These are phyloP conservation scores for Pyrenochaeta sp. DNA, from an alignment of 2,329 filamentous ascomycete species.

Conservation along the genomic window DNA sequence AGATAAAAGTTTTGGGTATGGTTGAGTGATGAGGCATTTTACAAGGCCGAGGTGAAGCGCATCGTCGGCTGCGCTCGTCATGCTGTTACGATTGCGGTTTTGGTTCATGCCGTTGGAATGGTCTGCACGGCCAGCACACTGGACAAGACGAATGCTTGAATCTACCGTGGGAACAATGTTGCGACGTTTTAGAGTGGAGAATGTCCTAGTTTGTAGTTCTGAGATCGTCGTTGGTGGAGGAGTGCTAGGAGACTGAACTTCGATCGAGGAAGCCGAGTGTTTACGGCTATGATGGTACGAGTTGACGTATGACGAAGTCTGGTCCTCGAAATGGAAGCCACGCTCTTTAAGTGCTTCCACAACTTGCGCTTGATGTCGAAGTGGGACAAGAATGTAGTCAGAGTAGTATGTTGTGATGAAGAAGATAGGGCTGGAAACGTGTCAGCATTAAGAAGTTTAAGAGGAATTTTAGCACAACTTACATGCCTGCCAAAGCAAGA, in stretches of 20 bases:
- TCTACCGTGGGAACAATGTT: constrained; percentile 78
- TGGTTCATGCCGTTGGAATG: constrained; percentile 33
- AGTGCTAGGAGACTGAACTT: constrained; percentile 66
- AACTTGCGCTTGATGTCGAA: constrained; percentile 76
- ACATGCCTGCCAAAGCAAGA: constrained; percentile 88
- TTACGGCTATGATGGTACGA: constrained; percentile 59
- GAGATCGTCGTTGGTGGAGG: constrained; percentile 79
- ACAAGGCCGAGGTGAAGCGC: constrained; percentile 58
- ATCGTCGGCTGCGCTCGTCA: constrained; percentile 49
- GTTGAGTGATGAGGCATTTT: constrained; percentile 56
- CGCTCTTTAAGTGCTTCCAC: constrained; percentile 77
- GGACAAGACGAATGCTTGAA: constrained; percentile 74
- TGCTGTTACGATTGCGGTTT: constrained; percentile 37
- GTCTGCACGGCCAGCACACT: constrained; percentile 75
- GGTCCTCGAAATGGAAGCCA: constrained; percentile 82
- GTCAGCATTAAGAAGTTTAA: constrained; percentile 7
- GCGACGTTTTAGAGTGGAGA: constrained; percentile 80
- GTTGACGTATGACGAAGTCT: constrained; percentile 69
- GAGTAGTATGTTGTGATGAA: constrained; percentile 99
- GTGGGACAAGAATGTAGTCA: constrained; percentile 92
- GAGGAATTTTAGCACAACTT: constrained; percentile 36
- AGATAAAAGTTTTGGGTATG: constrained; percentile 74
- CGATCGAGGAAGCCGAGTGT: constrained; percentile 56
- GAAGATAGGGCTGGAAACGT: constrained; percentile 77
- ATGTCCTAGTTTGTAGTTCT: constrained; percentile 84